Percentiles rank a stretch among this genome's conserved stretches.
These are phyloP conservation scores for Ogataea degrootiae DNA, from an alignment of 805 yeast genomes.

Conservation along the genomic window DNA sequence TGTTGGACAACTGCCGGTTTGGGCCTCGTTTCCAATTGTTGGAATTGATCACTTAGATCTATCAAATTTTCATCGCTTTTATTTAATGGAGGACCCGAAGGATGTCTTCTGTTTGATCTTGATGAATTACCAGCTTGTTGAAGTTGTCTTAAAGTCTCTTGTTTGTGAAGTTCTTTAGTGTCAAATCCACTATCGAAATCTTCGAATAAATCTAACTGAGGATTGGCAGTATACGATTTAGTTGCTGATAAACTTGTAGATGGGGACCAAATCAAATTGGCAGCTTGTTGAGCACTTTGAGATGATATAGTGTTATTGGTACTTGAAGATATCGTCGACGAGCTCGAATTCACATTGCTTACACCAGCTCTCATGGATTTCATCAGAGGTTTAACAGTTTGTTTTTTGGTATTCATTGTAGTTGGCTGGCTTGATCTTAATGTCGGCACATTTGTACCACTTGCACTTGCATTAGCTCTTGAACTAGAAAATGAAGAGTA, in stretches of 20 bases:
- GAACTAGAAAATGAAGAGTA: conserved; percentile 14
- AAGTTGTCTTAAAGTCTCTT: conserved; percentile 25
- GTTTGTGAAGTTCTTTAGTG: conserved; percentile 19
- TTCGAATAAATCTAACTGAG: conserved; percentile 19
- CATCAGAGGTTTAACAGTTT: conserved; percentile 16
- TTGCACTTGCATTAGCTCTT: conserved; percentile 2
- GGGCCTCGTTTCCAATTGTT: conserved; percentile 11
- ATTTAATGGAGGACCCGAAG: not conserved
- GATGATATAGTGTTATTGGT: conserved; percentile 3
- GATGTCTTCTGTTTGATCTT: conserved; percentile 10
- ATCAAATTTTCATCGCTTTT: conserved; percentile 13
- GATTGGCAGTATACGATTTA: conserved; percentile 20
- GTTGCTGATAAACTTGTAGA: conserved; percentile 24
- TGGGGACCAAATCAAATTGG: conserved; percentile 35
- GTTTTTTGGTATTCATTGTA: conserved; percentile 25
- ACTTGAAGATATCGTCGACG: not conserved
- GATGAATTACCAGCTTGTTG: conserved; percentile 22
- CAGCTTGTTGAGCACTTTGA: conserved; percentile 31
- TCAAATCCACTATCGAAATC: conserved; percentile 23
- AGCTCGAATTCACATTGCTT: not conserved
- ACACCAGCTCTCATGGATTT: conserved; percentile 17
- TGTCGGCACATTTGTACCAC: conserved; percentile 22
- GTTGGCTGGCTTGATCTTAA: conserved; percentile 26
- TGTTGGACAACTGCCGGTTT: conserved; percentile 1
- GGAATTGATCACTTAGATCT: conserved; percentile 10